phyloP scores from a whole-genome alignment of 192 early-diverging fungal genomes.

The Backusella tuberculispora region DNA sequence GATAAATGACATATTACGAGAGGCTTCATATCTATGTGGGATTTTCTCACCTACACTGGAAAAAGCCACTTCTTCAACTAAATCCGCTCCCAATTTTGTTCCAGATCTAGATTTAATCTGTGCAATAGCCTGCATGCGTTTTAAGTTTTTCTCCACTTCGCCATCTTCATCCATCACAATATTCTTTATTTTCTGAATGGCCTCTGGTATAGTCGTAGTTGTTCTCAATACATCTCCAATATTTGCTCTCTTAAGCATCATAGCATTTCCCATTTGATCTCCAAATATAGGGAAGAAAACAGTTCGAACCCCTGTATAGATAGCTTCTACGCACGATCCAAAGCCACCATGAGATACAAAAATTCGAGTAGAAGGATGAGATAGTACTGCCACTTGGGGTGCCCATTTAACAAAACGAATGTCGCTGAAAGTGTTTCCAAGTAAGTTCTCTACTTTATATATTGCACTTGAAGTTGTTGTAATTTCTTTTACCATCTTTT shows the following conservation, averaged over 20 bases:
- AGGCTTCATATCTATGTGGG: slow-evolving; percentile 19
- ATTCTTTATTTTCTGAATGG: background rate
- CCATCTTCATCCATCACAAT: background rate
- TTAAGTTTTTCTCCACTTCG: background rate
- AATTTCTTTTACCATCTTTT: background rate
- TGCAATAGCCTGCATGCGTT: background rate
- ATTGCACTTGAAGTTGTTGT: background rate
- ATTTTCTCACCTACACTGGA: background rate
- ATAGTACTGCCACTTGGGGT: slow-evolving; percentile 34
- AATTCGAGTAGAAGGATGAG: slow-evolving; percentile 25
- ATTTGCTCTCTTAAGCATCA: background rate
- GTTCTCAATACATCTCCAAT: background rate
- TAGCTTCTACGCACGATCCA: slow-evolving; percentile 32
- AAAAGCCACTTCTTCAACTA: slow-evolving; percentile 32
- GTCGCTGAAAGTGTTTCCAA: background rate
- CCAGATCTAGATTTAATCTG: slow-evolving; percentile 18
- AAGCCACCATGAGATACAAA: slow-evolving; percentile 40
- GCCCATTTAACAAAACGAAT: slow-evolving; percentile 22
- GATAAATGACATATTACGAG: slow-evolving; percentile 25
- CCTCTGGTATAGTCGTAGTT: background rate
- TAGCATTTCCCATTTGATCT: slow-evolving; percentile 29
- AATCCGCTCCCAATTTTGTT: slow-evolving; percentile 7
- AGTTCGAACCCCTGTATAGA: slow-evolving; percentile 28
- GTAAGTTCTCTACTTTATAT: background rate
- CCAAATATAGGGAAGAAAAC: slow-evolving; percentile 34